phyloP scores from a whole-genome alignment of 1,139 yeast species.

The Debaryomyces coudertii region DNA sequence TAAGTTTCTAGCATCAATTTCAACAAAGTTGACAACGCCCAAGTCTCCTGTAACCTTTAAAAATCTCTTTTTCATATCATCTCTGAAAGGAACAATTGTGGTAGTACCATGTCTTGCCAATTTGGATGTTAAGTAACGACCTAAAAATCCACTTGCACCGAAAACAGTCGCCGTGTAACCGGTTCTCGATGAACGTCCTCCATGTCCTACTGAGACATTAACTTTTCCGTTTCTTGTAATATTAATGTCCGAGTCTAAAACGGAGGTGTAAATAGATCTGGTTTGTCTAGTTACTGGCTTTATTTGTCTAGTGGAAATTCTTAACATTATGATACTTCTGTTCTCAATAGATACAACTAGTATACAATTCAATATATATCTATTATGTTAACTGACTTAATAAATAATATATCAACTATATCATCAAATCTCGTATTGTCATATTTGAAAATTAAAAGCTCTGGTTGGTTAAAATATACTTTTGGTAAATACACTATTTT shows the following conservation, averaged over 20 bases:
- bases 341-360: conserved; percentile 3
- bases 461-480: conserved; percentile 26
- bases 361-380: conserved; percentile 4
- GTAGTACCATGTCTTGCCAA: conserved; percentile 82
- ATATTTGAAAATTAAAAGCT: conserved; percentile 21
- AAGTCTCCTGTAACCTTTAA: conserved; percentile 84
- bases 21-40: conserved; percentile 85
- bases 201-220: conserved; percentile 67
- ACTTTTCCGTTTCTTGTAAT: conserved; percentile 80
- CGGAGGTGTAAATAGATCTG: conserved; percentile 46
- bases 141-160: conserved; percentile 82
- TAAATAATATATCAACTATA: conserved; percentile 1
- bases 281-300: conserved; percentile 24
- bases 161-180: conserved; percentile 90
- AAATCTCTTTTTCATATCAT: conserved; percentile 77
- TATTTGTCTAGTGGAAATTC: conserved; percentile 20
- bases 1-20: conserved; percentile 79
- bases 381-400: conserved; percentile 1
- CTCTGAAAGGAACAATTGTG: conserved; percentile 78
- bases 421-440: conserved; percentile 6
- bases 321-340: conserved; percentile 29
- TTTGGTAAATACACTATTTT: conserved; percentile 12
- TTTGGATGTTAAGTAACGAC: conserved; percentile 71
- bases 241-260: conserved; percentile 62
- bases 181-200: conserved; percentile 87